Conservation (phyloP, 2,329 filamentous ascomycete species). For the Periglandula ipomoeae region DNA sequence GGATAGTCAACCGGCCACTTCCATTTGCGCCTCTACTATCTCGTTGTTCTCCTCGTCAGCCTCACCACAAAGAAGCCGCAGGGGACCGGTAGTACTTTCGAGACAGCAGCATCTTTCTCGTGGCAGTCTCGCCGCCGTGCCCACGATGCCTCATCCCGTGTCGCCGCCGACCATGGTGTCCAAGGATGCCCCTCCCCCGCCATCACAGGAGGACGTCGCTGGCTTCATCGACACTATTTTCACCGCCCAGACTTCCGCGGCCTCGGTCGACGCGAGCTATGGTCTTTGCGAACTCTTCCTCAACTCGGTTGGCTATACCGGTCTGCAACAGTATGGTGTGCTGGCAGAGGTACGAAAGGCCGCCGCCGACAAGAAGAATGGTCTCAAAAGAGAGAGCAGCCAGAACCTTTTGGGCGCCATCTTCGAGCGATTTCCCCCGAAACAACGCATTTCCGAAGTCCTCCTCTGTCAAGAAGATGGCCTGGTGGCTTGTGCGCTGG, state of each 20-base stretch:
- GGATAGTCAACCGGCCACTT: not conserved
- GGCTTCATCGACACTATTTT: slow-evolving; percentile 60
- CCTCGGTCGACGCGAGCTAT: slow-evolving; percentile 57
- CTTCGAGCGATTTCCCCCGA: slow-evolving; percentile 77
- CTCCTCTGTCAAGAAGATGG: slow-evolving; percentile 73
- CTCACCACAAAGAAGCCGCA: not conserved
- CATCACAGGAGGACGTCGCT: slow-evolving; percentile 56
- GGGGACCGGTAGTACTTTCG: not conserved
- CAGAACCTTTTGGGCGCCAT: slow-evolving; percentile 93
- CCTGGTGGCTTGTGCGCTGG: slow-evolving; percentile 64
- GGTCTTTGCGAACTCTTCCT: slow-evolving; percentile 50
- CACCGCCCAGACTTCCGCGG: slow-evolving; percentile 56
- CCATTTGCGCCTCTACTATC: not conserved
- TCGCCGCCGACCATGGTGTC: slow-evolving; percentile 40
- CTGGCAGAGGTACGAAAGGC: slow-evolving; percentile 57
- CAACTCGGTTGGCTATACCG: slow-evolving; percentile 43
- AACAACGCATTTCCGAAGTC: slow-evolving; percentile 70
- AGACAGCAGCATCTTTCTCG: not conserved
- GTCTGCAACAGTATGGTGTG: slow-evolving; percentile 44
- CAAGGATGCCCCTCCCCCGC: slow-evolving; percentile 42
- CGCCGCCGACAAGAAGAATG: slow-evolving; percentile 88
- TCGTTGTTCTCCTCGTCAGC: not conserved
- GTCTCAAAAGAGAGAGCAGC: slow-evolving; percentile 73
- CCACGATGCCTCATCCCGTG: slow-evolving; percentile 39
- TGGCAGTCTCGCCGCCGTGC: not conserved